phyloP scores from a whole-genome alignment of 768 basidiomycete genomes.

The Trametes meyenii region DNA sequence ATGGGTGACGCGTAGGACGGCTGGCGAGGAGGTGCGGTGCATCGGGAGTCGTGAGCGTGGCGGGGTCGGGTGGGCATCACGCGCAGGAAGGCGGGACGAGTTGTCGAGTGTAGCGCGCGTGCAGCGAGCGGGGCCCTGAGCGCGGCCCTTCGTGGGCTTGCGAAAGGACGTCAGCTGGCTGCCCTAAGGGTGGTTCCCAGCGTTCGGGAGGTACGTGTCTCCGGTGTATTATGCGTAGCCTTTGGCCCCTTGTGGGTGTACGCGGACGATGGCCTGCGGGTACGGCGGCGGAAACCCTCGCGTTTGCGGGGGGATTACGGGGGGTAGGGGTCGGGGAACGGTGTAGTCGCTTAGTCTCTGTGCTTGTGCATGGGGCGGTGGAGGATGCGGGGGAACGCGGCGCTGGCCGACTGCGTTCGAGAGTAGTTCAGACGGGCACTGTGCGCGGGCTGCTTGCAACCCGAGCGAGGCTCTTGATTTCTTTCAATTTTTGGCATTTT shows the following conservation, averaged over 20 bases:
- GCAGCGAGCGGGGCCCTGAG: slow-evolving; percentile 26
- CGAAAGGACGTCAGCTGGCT: slow-evolving; percentile 15
- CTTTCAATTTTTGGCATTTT: too few species aligned
- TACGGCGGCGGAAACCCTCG: slow-evolving; percentile 18
- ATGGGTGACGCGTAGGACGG: slow-evolving; percentile 22
- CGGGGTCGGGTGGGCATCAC: slow-evolving; percentile 20
- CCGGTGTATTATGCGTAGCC: slow-evolving; percentile 17
- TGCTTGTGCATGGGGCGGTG: slow-evolving; percentile 19
- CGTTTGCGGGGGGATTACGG: slow-evolving; percentile 18
- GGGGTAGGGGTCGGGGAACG: slow-evolving; percentile 26
- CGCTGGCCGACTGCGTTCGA: slow-evolving; percentile 23
- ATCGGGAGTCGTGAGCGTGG: slow-evolving; percentile 1
- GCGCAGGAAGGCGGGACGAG: slow-evolving; percentile 24
- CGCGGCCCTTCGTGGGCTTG: slow-evolving; percentile 16
- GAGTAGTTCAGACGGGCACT: slow-evolving; percentile 17
- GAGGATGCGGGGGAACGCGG: slow-evolving; percentile 28
- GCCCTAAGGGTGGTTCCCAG: neutral
- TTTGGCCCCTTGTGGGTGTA: slow-evolving; percentile 10
- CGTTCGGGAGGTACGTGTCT: slow-evolving; percentile 23
- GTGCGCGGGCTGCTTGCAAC: neutral
- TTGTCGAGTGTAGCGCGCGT: slow-evolving; percentile 10
- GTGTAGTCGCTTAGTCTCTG: slow-evolving; percentile 16
- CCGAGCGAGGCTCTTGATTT: too few species aligned
- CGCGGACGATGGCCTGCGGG: slow-evolving; percentile 3
- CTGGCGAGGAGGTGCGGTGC: slow-evolving; percentile 22